Evolutionary conservation across 768 basidiomycete genomes (phyloP).

Genomic region (Lentinula sp.): DNA sequence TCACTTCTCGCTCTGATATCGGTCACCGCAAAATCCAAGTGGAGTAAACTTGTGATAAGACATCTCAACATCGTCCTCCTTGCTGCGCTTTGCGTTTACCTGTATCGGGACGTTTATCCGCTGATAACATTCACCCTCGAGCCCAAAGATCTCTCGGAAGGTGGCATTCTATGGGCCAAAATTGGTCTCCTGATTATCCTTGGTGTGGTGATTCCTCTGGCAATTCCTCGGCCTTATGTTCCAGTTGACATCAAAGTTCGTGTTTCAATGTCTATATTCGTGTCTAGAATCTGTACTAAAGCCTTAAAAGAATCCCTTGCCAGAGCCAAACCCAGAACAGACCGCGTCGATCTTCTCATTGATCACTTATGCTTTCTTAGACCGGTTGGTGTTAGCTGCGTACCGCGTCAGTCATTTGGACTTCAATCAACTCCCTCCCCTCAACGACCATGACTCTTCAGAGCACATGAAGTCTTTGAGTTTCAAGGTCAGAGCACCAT

Average conservation of each 20-base stretch:
- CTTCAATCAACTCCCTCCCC: conserved; percentile 26
- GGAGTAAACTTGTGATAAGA: conserved; percentile 28
- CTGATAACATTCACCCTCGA: conserved; percentile 44
- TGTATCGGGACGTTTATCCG: conserved; percentile 57
- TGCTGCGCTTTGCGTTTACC: conserved; percentile 40
- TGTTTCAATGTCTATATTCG: background rate
- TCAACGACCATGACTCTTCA: conserved; percentile 23
- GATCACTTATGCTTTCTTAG: conserved; percentile 34
- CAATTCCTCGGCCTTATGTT: conserved; percentile 50
- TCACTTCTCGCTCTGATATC: conserved; percentile 37
- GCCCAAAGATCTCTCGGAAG: conserved; percentile 45
- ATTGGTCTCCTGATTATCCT: conserved; percentile 37
- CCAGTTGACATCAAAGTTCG: conserved; percentile 46
- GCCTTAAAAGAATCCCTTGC: conserved; percentile 5
- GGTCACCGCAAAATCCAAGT: conserved; percentile 28
- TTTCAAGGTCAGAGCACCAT: conserved; percentile 14
- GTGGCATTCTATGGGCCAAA: conserved; percentile 48
- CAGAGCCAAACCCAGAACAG: conserved; percentile 33
- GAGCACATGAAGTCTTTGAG: conserved; percentile 16
- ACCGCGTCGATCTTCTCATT: conserved; percentile 35
- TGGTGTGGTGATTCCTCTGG: conserved; percentile 44
- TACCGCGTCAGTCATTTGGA: conserved; percentile 23
- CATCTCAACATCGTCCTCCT: conserved; percentile 47
- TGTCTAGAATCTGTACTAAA: background rate
- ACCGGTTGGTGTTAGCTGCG: conserved; percentile 23